Base-by-base conservation (phyloP, 2,329 filamentous ascomycete genomes). In the Stemphylium vesicarium region DNA sequence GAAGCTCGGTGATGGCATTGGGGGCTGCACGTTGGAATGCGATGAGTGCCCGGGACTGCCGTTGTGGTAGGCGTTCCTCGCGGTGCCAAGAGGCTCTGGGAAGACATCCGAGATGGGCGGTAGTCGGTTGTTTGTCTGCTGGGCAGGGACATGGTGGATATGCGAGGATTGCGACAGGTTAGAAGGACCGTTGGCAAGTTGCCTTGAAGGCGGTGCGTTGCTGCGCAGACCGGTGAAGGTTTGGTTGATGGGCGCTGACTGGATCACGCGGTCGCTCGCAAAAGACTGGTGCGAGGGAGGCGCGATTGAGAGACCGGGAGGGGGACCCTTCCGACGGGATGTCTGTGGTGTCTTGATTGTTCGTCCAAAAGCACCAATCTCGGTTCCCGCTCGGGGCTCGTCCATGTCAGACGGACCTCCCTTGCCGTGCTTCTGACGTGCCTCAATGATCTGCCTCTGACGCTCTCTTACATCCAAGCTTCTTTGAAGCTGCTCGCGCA, bases 101-200 rank as follows among this genome's bases (percentile, higher is more conserved):
- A 99, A 97, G 12, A 99, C 95, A 71, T 98, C 95, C 33, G 91
- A 89, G 53, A 99, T 95, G 2, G 95, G 94, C 2, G 95, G 95
- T 42, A 99, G 83, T 31, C 94, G 89, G 76, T 98, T 98, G 75
- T 86, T 88, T 2, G 92, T 97, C 77, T 97, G 94, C 53, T 85
- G 89, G 18, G 92, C 92, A 10, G 91, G 92, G 3, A 93, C 84
- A 71, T 96, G 92, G 77, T 96, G 92, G 70, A 97, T 95, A 74
- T 96, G 92, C 18, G 91, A 94, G 1, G 88, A 92, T 70, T 88
- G 91, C 16, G 89, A 89, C 47, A 96, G 82, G 59, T 90, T 92
- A 9, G 91, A 92, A 7, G 91, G 88, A 59, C 93, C 91, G 71
- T 94, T 93, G 66, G 86, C 84, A 50, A 92, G 81, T 73, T 95